Conservation (phyloP, 805 yeast species). For the Myxozyma lipomycoides region DNA sequence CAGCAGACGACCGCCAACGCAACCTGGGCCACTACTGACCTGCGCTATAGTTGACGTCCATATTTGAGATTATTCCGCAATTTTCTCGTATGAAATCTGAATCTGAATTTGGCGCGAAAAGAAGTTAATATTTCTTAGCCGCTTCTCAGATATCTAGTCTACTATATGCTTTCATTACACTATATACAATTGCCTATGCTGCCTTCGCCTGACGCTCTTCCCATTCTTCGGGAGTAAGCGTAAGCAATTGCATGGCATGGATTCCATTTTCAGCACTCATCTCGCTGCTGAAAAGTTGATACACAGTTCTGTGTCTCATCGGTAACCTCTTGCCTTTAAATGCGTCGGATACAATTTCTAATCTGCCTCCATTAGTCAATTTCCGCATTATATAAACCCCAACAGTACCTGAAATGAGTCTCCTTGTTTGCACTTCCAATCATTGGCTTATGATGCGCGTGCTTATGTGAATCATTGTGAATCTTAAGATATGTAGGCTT, state of each 20-base stretch:
- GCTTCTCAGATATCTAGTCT: no score
- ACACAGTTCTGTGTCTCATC: slow-evolving; percentile 72
- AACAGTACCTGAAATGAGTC: slow-evolving; percentile 58
- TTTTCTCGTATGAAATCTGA: no score
- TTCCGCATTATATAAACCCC: no score
- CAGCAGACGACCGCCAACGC: no score
- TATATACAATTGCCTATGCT: neutral
- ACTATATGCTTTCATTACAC: no score
- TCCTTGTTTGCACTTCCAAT: slow-evolving; percentile 71
- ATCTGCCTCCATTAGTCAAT: slow-evolving; percentile 34
- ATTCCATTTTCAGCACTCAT: slow-evolving; percentile 59
- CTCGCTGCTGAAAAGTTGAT: slow-evolving; percentile 66
- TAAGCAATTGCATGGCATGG: slow-evolving; percentile 83
- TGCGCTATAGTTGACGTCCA: no score
- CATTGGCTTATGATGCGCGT: slow-evolving; percentile 81
- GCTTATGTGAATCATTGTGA: slow-evolving; percentile 80
- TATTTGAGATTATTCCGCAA: no score
- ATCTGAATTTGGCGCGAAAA: no score
- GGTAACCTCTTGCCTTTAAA: slow-evolving; percentile 52
- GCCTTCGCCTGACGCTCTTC: slow-evolving; percentile 14
- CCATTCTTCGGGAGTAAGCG: slow-evolving; percentile 67
- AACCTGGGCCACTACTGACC: no score
- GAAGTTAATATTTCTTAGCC: no score
- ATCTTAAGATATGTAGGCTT: slow-evolving; percentile 50
- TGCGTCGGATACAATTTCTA: slow-evolving; percentile 64